phyloP scores from a whole-genome alignment of 768 basidiomycete genomes.

The Hemileccinum rubropunctum region DNA sequence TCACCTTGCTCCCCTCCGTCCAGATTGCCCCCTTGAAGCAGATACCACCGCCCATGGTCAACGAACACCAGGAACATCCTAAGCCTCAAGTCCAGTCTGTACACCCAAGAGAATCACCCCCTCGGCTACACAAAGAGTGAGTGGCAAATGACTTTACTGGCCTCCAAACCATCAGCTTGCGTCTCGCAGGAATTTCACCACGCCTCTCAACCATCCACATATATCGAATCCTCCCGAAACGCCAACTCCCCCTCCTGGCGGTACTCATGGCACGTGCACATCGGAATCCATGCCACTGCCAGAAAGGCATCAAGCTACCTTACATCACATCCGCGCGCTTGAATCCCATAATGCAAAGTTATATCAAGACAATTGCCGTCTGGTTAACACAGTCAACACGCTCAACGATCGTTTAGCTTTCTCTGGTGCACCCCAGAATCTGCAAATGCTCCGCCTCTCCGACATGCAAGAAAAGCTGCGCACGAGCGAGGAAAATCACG shows the following conservation, averaged over 20 bases:
- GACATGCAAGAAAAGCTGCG: conserved; percentile 29
- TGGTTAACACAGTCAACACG: conserved; percentile 25
- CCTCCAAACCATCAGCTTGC: neutral
- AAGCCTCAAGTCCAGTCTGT: neutral
- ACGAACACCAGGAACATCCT: conserved; percentile 1
- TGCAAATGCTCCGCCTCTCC: conserved; percentile 15
- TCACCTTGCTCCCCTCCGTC: too few species aligned
- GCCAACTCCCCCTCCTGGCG: conserved; percentile 3
- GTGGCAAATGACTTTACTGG: neutral
- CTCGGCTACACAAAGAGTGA: conserved; percentile 8
- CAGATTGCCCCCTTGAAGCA: too few species aligned
- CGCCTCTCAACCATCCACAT: neutral
- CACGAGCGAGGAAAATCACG: conserved; percentile 17
- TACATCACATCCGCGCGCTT: conserved; percentile 33
- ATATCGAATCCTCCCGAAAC: conserved; percentile 1
- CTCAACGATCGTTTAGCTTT: conserved; percentile 32
- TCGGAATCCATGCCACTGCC: conserved; percentile 41
- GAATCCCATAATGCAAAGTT: conserved; percentile 32
- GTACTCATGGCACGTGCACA: conserved; percentile 37
- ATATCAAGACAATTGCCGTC: conserved; percentile 38
- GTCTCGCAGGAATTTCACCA: conserved; percentile 2
- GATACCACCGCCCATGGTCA: conserved; percentile 2
- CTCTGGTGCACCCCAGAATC: conserved; percentile 13
- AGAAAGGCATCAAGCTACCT: conserved; percentile 17
- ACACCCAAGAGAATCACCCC: neutral